Conservation (phyloP, 108 stramenopile genomes). For the Fistulifera pelliculosa region DNA sequence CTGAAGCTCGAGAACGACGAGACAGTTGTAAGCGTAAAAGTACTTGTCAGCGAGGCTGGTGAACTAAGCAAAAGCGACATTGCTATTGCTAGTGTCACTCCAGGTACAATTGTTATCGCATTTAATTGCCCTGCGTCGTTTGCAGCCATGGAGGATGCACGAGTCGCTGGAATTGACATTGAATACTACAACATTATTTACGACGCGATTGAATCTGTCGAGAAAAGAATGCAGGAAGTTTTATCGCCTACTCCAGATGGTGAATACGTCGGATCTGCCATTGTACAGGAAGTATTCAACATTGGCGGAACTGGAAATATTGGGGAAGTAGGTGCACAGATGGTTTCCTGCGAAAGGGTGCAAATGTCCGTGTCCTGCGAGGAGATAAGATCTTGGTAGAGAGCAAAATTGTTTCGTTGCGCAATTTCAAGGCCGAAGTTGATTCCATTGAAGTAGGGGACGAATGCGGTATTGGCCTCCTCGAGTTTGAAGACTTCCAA, state of each 20-base stretch:
- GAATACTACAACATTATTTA: conserved; percentile 91
- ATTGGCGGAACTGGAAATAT: conserved; percentile 92
- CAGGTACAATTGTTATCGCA: conserved; percentile 83
- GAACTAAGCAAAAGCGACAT: conserved; percentile 92
- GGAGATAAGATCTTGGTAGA: conserved; percentile 87
- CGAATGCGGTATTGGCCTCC: conserved; percentile 92
- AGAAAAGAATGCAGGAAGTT: conserved; percentile 84
- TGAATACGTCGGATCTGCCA: conserved; percentile 82
- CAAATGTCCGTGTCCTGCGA: conserved; percentile 88
- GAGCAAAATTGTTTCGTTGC: conserved; percentile 77
- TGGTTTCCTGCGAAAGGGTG: conserved; percentile 80
- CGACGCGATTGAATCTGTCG: conserved; percentile 91
- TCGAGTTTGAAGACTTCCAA: conserved; percentile 87
- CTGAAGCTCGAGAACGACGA: conserved; percentile 82
- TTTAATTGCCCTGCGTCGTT: conserved; percentile 85
- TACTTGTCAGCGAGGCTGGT: conserved; percentile 85
- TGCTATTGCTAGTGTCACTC: conserved; percentile 83
- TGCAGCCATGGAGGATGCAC: conserved; percentile 87
- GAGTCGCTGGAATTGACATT: conserved; percentile 66
- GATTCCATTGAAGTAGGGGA: conserved; percentile 77
- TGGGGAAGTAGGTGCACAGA: conserved; percentile 90
- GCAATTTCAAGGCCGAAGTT: conserved; percentile 91
- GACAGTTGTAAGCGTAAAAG: conserved; percentile 76
- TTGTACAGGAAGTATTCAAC: conserved; percentile 91
- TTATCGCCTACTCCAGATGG: conserved; percentile 91